These are phyloP conservation scores for Epichloe gansuensis DNA, from an alignment of 2,329 filamentous ascomycete genomes.

Conservation along the genomic window DNA sequence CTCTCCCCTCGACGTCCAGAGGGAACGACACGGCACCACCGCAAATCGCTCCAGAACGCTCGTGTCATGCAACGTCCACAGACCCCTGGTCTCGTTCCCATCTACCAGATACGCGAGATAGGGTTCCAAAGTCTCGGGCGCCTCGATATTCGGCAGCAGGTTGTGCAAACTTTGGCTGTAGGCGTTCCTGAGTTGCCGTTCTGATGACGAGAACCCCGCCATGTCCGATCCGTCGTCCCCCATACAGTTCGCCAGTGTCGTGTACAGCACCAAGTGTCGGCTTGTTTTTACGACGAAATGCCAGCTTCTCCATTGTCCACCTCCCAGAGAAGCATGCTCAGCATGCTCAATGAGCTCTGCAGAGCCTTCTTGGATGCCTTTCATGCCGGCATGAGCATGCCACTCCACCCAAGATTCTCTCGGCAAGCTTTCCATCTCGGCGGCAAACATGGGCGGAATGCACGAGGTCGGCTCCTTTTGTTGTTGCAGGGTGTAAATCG, in stretches of 20 bases:
- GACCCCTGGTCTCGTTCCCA: conserved; percentile 7
- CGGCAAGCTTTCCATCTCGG: conserved; percentile 66
- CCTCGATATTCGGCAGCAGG: background rate
- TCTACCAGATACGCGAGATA: conserved; percentile 23
- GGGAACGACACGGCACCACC: conserved; percentile 24
- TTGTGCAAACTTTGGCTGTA: background rate
- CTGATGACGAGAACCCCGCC: background rate
- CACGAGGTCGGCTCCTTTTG: conserved; percentile 21
- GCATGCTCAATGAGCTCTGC: conserved; percentile 12
- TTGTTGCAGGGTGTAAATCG: conserved; percentile 25
- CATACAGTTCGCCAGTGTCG: conserved; percentile 13
- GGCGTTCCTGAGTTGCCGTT: background rate
- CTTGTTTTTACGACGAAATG: conserved; percentile 14
- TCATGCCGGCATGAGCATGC: conserved; percentile 55
- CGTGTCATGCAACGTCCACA: conserved; percentile 6
- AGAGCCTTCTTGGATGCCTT: conserved; percentile 16
- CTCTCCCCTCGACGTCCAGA: conserved; percentile 20
- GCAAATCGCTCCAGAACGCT: conserved; percentile 9
- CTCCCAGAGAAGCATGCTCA: conserved; percentile 6
- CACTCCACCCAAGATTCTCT: conserved; percentile 68
- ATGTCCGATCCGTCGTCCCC: background rate
- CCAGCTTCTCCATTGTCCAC: conserved; percentile 17
- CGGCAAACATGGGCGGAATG: conserved; percentile 57
- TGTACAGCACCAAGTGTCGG: conserved; percentile 17
- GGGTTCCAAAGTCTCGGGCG: conserved; percentile 8